Base-by-base conservation (phyloP, 148 eudicot species). In the Camellia japonica region DNA sequence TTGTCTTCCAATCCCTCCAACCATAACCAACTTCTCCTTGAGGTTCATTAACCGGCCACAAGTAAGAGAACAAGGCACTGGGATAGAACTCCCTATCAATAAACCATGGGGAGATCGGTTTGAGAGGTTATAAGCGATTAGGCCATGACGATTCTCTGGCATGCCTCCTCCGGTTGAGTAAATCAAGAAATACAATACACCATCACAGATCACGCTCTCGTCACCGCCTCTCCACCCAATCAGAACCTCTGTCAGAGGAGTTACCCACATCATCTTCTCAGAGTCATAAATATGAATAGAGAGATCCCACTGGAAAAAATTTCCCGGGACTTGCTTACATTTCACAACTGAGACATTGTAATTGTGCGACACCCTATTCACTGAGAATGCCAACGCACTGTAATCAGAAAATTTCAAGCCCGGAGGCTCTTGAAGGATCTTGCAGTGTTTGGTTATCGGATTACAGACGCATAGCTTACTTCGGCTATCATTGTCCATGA, bases 11-110 rank as follows among this genome's bases (percentile, higher is more conserved):
- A 96, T 92, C 16, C 99, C 99, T 12, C 99, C 99, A 20, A 96
- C 99, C 97, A 96, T 87, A 3, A 96, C 89, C 79, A 96, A 81
- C 81, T 89, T 90, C 66, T 90, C 97, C 75, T 90, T 93, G 13
- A 93, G 83, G 85, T 96, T 96, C 99, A 96, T 96, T 77, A 93
- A 74, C 19, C 99, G 89, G 51, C 99, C 99, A 76, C 98, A 96
- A 0, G 99, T 96, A 59, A 96, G 93, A 12, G 97, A 80, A 82
- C 95, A 93, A 7, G 99, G 99, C 67, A 84, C 95, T 0, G 90
- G 83, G 19, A 96, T 85, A 15, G 86, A 94, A 58, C 85, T 91
- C 80, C 79, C 81, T 79, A 80, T 86, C 78, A 96, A 16, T 64
- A 83, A 82, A 20, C 88, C 83, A 47, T 81, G 81, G 54, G 93